phyloP scores from a whole-genome alignment of 768 basidiomycete genomes.

The Boletus rufocinnamomeus region DNA sequence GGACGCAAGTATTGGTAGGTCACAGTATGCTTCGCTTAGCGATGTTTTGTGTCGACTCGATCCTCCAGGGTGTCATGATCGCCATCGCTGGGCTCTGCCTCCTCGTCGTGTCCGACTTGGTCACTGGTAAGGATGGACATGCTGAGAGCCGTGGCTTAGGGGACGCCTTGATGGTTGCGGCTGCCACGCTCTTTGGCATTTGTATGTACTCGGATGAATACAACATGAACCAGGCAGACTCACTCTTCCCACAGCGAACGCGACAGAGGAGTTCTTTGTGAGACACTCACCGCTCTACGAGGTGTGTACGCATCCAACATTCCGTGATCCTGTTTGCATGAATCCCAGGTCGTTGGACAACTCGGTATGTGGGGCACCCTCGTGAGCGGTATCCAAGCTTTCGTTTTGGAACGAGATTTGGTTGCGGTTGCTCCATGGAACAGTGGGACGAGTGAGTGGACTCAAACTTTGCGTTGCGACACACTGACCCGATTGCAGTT shows the following conservation, averaged over 20 bases:
- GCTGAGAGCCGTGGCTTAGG: constrained; percentile 68
- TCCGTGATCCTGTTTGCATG: not conserved
- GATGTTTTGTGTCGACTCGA: not conserved
- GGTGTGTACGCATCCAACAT: constrained; percentile 31
- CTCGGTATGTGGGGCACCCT: constrained; percentile 82
- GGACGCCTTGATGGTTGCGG: constrained; percentile 82
- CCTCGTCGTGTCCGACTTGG: constrained; percentile 74
- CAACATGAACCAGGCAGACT: not conserved
- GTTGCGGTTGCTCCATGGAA: constrained; percentile 72
- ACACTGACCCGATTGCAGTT: constrained; percentile 41
- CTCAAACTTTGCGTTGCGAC: constrained; percentile 28
- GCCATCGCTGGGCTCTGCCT: constrained; percentile 74
- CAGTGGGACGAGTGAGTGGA: constrained; percentile 58
- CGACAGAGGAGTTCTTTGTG: constrained; percentile 87
- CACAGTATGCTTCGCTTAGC: not conserved
- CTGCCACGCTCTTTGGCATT: constrained; percentile 83
- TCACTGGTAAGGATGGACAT: constrained; percentile 72
- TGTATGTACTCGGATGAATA: constrained; percentile 47
- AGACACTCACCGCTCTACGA: constrained; percentile 80
- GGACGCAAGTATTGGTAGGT: constrained; percentile 75
- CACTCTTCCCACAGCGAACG: constrained; percentile 59
- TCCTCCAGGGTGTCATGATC: constrained; percentile 61
- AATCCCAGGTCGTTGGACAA: constrained; percentile 69
- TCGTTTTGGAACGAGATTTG: constrained; percentile 64
- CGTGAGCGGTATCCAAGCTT: constrained; percentile 75